Base-by-base conservation (phyloP, 305 asterid species). In the Euphrasia arctica region DNA sequence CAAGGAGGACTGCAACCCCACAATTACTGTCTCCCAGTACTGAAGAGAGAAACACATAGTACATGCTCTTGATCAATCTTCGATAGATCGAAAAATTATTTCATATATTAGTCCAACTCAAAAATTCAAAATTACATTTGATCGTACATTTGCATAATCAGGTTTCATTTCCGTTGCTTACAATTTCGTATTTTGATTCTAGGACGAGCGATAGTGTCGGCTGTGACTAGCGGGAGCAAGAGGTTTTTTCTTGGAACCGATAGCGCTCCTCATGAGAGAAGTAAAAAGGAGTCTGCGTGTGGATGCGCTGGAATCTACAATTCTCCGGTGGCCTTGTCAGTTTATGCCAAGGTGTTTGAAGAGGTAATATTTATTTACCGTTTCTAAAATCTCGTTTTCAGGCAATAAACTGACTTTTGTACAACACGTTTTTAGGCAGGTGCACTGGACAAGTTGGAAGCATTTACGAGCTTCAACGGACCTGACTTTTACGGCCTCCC, bases 1-100 rank as follows among this genome's bases (percentile, higher is more conserved):
- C 89, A 89, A 77, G 98, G 98, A 70, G 96, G 98, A 69, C 61
- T 91, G 63, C 98, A 81, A 69, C 98, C 98, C 36, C 98, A 91
- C 72, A 85, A 81, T 79, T 91, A 79, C 66, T 91, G 96, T 65
- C 98, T 89, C 65, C 98, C 98, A 31, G 91, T 91, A 60, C 84
- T 91, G 22, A 91, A 91, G 75, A 83, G 96, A 69, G 98, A 91
- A 81, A 85, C 54, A 62, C 98, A 91, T 70, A 80, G 98, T 89
- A 89, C 11, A 72, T 69, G 55, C 69, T 14, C 10, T 58, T 29
- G 29, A 32, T 27, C 27, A 69, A 58, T 63, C 57, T 18, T 18
- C 1, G 13, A 9, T 54, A 9, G 5, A 54, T 54, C 0, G 28
- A 52, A 52, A 52, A 48, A 25, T 48, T 7, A 43, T 3, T 2